Percentiles rank a stretch among this genome's conserved stretches.
Evolutionary conservation across 1,284 basidiomycete species (phyloP).

Genomic region (Schizophyllum commune): DNA sequence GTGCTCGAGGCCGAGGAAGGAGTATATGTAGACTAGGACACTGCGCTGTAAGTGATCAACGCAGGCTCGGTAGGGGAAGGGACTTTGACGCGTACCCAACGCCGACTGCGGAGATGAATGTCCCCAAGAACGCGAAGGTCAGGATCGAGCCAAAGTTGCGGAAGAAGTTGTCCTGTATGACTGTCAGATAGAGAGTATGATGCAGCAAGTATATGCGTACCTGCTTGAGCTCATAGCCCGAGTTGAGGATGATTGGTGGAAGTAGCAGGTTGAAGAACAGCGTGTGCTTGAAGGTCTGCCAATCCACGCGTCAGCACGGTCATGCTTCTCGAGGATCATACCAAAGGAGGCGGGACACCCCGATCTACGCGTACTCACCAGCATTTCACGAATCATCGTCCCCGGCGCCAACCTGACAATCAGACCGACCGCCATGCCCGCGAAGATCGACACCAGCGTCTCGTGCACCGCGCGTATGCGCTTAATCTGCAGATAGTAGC

Average conservation of each 20-base stretch:
- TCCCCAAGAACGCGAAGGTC: slow-evolving; percentile 93
- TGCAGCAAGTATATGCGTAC: slow-evolving; percentile 29
- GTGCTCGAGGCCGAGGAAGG: slow-evolving; percentile 84
- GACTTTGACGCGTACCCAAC: slow-evolving; percentile 66
- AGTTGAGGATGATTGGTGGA: slow-evolving; percentile 97
- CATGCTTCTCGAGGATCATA: not conserved
- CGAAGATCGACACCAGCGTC: slow-evolving; percentile 92
- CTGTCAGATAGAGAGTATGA: not conserved
- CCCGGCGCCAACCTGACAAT: slow-evolving; percentile 88
- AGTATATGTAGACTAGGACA: slow-evolving; percentile 93
- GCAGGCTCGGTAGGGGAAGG: not conserved
- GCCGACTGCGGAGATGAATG: slow-evolving; percentile 94
- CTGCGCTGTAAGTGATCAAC: slow-evolving; percentile 53
- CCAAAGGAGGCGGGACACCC: not conserved
- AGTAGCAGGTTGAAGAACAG: slow-evolving; percentile 97
- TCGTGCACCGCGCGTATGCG: slow-evolving; percentile 95
- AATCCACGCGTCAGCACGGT: not conserved
- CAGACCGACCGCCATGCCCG: slow-evolving; percentile 94
- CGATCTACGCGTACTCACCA: slow-evolving; percentile 52
- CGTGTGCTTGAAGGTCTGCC: slow-evolving; percentile 90
- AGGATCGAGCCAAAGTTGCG: slow-evolving; percentile 96
- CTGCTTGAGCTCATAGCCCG: slow-evolving; percentile 96
- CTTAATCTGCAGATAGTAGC: slow-evolving; percentile 97
- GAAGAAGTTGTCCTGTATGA: slow-evolving; percentile 87
- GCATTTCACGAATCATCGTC: slow-evolving; percentile 93